Conservation (phyloP, 2,329 filamentous ascomycete genomes). For the Phialocephala sp. region DNA sequence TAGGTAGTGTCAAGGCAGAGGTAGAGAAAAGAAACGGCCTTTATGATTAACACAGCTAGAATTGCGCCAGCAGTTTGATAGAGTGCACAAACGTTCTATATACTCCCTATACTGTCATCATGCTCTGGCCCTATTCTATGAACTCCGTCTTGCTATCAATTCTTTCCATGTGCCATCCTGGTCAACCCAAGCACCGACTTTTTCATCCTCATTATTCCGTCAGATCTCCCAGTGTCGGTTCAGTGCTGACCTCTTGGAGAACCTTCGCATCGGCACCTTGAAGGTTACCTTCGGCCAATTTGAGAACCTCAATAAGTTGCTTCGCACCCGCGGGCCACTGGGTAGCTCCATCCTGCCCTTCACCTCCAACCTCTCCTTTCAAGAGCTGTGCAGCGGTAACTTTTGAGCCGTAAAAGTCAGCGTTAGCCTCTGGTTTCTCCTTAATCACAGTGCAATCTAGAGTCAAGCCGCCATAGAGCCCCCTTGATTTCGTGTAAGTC, state of each 20-base stretch:
- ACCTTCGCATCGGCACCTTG: constrained; percentile 6
- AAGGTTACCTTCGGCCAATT: constrained; percentile 23
- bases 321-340: constrained; percentile 19
- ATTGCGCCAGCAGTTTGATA: too few relatives aligned
- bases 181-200: too few relatives aligned
- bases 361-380: constrained; percentile 19
- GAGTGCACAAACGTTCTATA: too few relatives aligned
- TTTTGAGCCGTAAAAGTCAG: constrained; percentile 24
- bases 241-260: constrained; percentile 8
- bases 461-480: constrained; percentile 65
- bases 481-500: constrained; percentile 67
- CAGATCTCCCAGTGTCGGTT: constrained; percentile 15
- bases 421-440: constrained; percentile 21
- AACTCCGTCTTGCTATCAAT: too few relatives aligned
- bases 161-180: too few relatives aligned
- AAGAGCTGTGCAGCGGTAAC: constrained; percentile 21
- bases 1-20: too few relatives aligned
- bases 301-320: constrained; percentile 23
- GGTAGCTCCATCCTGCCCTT: constrained; percentile 2
- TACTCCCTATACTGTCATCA: too few relatives aligned
- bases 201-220: not conserved
- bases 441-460: constrained; percentile 27
- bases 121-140: too few relatives aligned
- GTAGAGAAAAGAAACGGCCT: too few relatives aligned
- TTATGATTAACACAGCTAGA: too few relatives aligned